These are phyloP conservation scores for Pythium dissotocum DNA, from an alignment of 352 stramenopile species.

Conservation along the genomic window DNA sequence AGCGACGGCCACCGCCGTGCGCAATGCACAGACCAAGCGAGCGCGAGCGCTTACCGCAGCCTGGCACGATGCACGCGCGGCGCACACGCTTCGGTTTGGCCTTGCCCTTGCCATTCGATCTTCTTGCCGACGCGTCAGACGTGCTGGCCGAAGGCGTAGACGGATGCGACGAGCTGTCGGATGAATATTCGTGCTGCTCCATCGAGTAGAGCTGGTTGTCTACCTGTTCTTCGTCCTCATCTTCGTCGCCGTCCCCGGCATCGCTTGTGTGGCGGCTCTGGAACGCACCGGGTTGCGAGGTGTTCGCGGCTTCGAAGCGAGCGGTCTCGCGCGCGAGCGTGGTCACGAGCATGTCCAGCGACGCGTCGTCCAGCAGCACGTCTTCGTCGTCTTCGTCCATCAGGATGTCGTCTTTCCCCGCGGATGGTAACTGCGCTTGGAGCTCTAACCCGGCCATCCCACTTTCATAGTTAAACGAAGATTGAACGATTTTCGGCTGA, in stretches of 20 bases:
- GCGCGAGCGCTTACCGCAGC: conserved; percentile 82
- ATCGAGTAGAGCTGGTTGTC: conserved; percentile 16
- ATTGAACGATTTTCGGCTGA: background rate
- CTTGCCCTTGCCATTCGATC: background rate
- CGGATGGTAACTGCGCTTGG: background rate
- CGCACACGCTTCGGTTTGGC: conserved; percentile 17
- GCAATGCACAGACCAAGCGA: conserved; percentile 86
- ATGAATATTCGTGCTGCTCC: conserved; percentile 17
- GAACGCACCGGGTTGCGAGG: background rate
- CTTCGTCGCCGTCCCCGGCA: conserved; percentile 1
- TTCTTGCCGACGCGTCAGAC: background rate
- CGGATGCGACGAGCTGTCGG: conserved; percentile 17
- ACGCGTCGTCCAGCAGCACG: conserved; percentile 27
- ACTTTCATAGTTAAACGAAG: background rate
- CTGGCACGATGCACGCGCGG: conserved; percentile 64
- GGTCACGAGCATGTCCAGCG: conserved; percentile 28
- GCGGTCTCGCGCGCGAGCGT: conserved; percentile 27
- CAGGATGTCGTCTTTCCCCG: background rate
- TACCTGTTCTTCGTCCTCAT: conserved; percentile 10
- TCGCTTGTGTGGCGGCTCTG: conserved; percentile 2
- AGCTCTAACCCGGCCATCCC: background rate
- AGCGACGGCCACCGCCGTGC: conserved; percentile 82
- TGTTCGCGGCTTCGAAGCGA: conserved; percentile 6
- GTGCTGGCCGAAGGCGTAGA: conserved; percentile 17
- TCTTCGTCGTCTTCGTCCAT: conserved; percentile 26